A percentile compares a stretch with the other conserved stretches of the same genome.
These are phyloP conservation scores for Lachnellula occidentalis DNA, from an alignment of 2,329 filamentous ascomycete genomes.

Conservation along the genomic window DNA sequence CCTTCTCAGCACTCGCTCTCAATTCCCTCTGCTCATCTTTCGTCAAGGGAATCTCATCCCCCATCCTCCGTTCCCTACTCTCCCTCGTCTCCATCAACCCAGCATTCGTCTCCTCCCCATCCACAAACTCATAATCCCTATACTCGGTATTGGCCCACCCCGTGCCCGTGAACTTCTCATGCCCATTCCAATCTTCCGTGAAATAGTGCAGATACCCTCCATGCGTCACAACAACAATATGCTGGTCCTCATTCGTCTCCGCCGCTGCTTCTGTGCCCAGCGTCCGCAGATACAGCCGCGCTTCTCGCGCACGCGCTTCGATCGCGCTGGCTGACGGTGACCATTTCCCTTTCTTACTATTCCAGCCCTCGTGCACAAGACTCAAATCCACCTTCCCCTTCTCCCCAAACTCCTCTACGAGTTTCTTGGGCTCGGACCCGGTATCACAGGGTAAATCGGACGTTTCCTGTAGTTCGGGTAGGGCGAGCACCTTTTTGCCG, in stretches of 20 bases:
- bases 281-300: constrained; percentile 52
- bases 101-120: constrained; percentile 13
- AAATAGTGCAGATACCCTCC: constrained; percentile 81
- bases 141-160: constrained; percentile 31
- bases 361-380: constrained; percentile 63
- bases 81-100: constrained; percentile 25
- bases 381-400: constrained; percentile 54
- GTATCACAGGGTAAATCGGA: constrained; percentile 70
- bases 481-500: constrained; percentile 45
- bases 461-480: constrained; percentile 77
- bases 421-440: constrained; percentile 51
- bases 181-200: constrained; percentile 71
- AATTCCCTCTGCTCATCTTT: constrained; percentile 26
- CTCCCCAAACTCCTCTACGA: constrained; percentile 56
- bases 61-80: constrained; percentile 21
- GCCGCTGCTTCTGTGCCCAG: constrained; percentile 19
- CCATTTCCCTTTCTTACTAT: constrained; percentile 49
- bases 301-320: constrained; percentile 43
- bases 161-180: constrained; percentile 24
- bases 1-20: constrained; percentile 17
- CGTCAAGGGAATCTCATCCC: constrained; percentile 19
- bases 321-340: constrained; percentile 11
- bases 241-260: constrained; percentile 42
- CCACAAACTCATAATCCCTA: constrained; percentile 25
- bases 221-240: constrained; percentile 75